Conservation (phyloP, 805 yeast species). For the Wickerhamiella siamensis region DNA sequence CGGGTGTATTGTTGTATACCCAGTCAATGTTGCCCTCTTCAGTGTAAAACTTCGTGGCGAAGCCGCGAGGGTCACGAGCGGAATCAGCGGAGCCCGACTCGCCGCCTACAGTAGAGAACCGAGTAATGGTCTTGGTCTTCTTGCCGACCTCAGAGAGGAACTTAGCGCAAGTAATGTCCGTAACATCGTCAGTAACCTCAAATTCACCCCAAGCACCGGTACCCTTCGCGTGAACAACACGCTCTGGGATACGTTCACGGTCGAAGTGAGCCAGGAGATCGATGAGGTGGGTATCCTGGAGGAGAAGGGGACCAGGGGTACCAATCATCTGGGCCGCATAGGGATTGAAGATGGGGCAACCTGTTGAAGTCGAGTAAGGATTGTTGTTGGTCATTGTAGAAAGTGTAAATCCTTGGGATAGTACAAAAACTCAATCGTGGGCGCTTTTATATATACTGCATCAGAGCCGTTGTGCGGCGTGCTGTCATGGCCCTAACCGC, state of each 20-base stretch:
- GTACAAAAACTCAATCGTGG: too few relatives aligned
- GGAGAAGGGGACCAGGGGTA: constrained; percentile 40
- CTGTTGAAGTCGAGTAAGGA: constrained; percentile 36
- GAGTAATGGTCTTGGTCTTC: constrained; percentile 48
- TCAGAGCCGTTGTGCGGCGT: too few relatives aligned
- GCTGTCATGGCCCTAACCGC: too few relatives aligned
- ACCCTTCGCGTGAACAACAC: constrained; percentile 57
- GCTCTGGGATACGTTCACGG: constrained; percentile 51
- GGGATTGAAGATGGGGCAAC: constrained; percentile 43
- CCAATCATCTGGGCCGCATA: constrained; percentile 41
- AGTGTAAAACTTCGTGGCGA: constrained; percentile 49
- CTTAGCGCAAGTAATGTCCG: constrained; percentile 33
- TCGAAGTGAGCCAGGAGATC: constrained; percentile 47
- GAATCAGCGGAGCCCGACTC: constrained; percentile 54
- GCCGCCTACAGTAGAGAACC: constrained; percentile 59
- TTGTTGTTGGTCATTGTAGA: too few relatives aligned
- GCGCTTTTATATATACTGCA: too few relatives aligned
- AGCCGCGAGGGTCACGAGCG: constrained; percentile 59
- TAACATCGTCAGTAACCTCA: constrained; percentile 42
- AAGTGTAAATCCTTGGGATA: too few relatives aligned
- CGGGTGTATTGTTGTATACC: constrained; percentile 62
- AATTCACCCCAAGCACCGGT: constrained; percentile 49
- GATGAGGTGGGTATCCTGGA: constrained; percentile 44
- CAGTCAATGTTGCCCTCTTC: constrained; percentile 57
- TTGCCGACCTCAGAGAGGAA: constrained; percentile 66